Evolutionary conservation across 2,329 filamentous ascomycete species (phyloP), one percentile per base, ranked within the genome.

Genomic region (Lachnellula arida): DNA sequence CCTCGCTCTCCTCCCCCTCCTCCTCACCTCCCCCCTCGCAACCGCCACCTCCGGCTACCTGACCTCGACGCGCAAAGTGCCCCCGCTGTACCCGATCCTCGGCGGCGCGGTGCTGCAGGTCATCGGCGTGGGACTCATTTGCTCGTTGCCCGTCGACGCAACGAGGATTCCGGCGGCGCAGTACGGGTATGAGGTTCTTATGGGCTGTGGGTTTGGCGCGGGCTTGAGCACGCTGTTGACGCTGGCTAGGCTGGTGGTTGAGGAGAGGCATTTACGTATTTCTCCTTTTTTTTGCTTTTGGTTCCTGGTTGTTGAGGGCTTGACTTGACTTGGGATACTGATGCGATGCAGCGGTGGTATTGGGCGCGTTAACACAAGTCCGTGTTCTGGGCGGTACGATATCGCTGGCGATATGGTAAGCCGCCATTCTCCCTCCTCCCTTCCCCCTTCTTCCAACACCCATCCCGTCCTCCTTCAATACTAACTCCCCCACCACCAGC

Each of bases 161-260:
- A 3, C 48, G 15, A 8, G 28, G 2, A 61, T 60, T 5, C 49
- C 49, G n/a, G 39, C 32, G 3, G 44, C 49, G 11, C 47, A 39
- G 32, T 83, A 82, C 56, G 79, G 73, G 2, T 84, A 76, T 61
- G 78, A 84, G 54, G 74, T 76, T 25, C 70, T 84, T 4, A 79
- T 84, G 40, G 82, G 82, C 1, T 68, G 84, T 0, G 82, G 82
- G 0, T 79, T 84, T 11, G 82, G 82, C 0, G 73, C 85, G 12
- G 43, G 49, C 11, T 48, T 62, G 4, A 61, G 40, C 5, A 84
- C 84, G 54, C 77, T 84, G 64, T 80, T 80, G 5, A 79, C 78
- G 44, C 74, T 83, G 15, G 75, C 81, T 39, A 70, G 72, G 2
- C 74, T 78, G 0, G 72, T 75, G 74, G 51, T 53, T 9, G 48